phyloP scores from a whole-genome alignment of 1,139 yeast genomes.

The Barnettozyma hawaiiensis region DNA sequence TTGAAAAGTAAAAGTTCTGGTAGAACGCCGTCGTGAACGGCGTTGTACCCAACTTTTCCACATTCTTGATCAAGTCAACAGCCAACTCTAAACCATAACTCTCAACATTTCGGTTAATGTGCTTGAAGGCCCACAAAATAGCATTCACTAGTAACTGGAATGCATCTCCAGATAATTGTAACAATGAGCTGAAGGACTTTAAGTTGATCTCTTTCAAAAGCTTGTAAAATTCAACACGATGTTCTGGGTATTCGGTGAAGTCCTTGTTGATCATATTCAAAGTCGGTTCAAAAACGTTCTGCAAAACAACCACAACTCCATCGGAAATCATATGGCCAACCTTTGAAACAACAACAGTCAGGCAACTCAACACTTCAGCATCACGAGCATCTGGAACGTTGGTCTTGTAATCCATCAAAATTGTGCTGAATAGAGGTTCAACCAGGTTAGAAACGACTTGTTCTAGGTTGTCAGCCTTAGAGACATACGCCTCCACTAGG shows the following conservation, averaged over 20 bases:
- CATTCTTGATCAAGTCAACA: slow-evolving; percentile 75
- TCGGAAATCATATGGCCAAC: slow-evolving; percentile 89
- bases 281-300: slow-evolving; percentile 90
- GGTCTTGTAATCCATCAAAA: slow-evolving; percentile 80
- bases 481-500: slow-evolving; percentile 81
- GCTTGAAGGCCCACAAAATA: slow-evolving; percentile 96
- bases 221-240: slow-evolving; percentile 92
- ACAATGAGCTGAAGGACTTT: slow-evolving; percentile 78
- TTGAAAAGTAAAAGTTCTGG: slow-evolving; percentile 82
- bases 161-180: slow-evolving; percentile 87
- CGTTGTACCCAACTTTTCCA: slow-evolving; percentile 70
- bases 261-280: slow-evolving; percentile 93
- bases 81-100: slow-evolving; percentile 82
- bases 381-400: slow-evolving; percentile 97
- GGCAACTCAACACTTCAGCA: slow-evolving; percentile 93
- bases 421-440: slow-evolving; percentile 79
- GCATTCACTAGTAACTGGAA: slow-evolving; percentile 90
- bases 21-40: slow-evolving; percentile 83
- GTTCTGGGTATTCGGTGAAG: slow-evolving; percentile 95
- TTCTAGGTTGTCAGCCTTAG: slow-evolving; percentile 81
- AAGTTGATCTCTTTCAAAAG: slow-evolving; percentile 80
- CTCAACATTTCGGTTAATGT: slow-evolving; percentile 93
- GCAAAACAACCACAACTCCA: slow-evolving; percentile 81
- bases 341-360: slow-evolving; percentile 81
- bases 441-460: slow-evolving; percentile 81